Base-by-base conservation (phyloP, 768 basidiomycete genomes). In the Candolleomyces aberdarensis region DNA sequence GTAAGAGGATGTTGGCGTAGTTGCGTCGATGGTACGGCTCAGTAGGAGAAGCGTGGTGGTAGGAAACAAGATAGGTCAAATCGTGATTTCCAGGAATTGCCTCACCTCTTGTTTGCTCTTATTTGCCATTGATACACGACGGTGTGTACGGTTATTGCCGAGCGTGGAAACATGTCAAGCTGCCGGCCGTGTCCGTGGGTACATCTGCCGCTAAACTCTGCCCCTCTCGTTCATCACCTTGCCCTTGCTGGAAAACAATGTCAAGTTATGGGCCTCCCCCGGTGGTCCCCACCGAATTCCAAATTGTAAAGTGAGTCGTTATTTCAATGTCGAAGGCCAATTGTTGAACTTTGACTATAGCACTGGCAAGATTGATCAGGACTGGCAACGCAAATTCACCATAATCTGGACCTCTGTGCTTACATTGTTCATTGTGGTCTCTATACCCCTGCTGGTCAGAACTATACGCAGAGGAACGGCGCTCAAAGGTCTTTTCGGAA, bases 381-480 rank as follows among this genome's bases (percentile, higher is more conserved):
- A 78, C 75, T 95, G 86, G 86, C 90, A 92, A 68, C 73, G 75
- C 51, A 85, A 79, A 62, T 92, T 93, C 75, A 87, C 88, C 0
- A 80, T 80, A 17, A 83, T 88, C 46, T 95, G 91, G 92, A 80
- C 82, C 0, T 75, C 80, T 3, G 76, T 80, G 11, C 71, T 87
- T 6, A 90, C 74, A 1, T 63, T 80, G 22, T 79, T 77, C 36
- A 69, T 87, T 20, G 31, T 86, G 2, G 41, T 81, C 5, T 79
- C 85, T 1, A 61, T 84, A 0, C 89, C 88, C 0, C 72, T 75
- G 15, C 60, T 77, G 1, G 17, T 77, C 1, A 66, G 72, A 3
- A 65, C 71, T 0, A 51, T 73, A 0, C 60, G 76, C 55, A 72
- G 66, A 6, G 75, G 85, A 1, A 73, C 80, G 3, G 72, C 76